Percentiles rank a stretch among this genome's conserved stretches.
These are phyloP conservation scores for Westerdykella ornata DNA, from an alignment of 2,329 filamentous ascomycete genomes.

Conservation along the genomic window DNA sequence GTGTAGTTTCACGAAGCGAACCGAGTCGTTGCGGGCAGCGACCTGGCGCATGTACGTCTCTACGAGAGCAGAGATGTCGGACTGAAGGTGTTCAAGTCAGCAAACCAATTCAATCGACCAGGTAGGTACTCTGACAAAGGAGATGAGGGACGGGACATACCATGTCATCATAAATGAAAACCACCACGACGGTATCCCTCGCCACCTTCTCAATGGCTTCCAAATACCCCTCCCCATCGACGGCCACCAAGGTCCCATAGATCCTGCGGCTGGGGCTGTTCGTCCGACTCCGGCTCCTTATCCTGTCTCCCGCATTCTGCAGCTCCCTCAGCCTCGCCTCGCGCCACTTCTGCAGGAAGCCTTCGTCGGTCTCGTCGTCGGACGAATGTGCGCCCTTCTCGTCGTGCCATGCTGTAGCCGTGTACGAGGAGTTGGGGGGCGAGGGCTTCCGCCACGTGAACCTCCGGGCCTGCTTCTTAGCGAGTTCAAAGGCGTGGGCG, in stretches of 20 bases:
- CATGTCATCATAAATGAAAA: slow-evolving; percentile 85
- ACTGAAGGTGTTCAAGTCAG: slow-evolving; percentile 48
- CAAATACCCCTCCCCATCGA: slow-evolving; percentile 88
- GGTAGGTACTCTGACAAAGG: too few species aligned
- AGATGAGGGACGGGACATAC: slow-evolving; percentile 47
- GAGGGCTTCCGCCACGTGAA: slow-evolving; percentile 30
- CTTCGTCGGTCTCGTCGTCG: slow-evolving; percentile 64
- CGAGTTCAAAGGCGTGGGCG: slow-evolving; percentile 67
- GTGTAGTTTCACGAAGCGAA: slow-evolving; percentile 86
- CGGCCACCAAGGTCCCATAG: slow-evolving; percentile 73
- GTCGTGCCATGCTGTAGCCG: slow-evolving; percentile 43
- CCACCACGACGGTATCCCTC: slow-evolving; percentile 75
- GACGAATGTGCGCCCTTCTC: slow-evolving; percentile 33
- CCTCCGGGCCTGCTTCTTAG: slow-evolving; percentile 38
- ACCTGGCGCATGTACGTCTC: slow-evolving; percentile 71
- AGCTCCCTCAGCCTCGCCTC: slow-evolving; percentile 73
- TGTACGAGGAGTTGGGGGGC: slow-evolving; percentile 17
- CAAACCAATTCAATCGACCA: too few species aligned
- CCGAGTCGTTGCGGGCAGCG: slow-evolving; percentile 61
- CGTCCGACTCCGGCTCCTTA: slow-evolving; percentile 49
- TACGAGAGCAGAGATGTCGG: slow-evolving; percentile 68
- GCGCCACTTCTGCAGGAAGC: slow-evolving; percentile 80
- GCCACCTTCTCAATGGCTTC: slow-evolving; percentile 90
- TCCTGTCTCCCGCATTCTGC: slow-evolving; percentile 53
- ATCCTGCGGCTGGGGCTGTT: slow-evolving; percentile 69